Conservation (phyloP, 1,139 yeast species). For the Suhomyces maxii region DNA sequence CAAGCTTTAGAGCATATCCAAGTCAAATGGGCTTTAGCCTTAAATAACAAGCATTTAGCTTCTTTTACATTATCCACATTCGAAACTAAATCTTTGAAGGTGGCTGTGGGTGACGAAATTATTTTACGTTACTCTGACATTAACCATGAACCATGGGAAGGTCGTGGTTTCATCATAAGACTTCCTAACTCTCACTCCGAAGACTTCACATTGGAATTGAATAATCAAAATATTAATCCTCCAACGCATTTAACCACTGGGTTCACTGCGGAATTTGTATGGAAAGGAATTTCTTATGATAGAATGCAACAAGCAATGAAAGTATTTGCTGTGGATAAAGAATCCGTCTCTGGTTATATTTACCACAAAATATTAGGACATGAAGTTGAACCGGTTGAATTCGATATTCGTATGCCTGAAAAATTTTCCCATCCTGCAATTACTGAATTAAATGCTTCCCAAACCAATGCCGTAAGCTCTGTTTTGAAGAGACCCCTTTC, state of each 20-base stretch:
- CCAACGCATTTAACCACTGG: conserved; percentile 68
- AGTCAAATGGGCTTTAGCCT: conserved; percentile 73
- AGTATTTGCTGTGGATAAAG: conserved; percentile 67
- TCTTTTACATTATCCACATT: conserved; percentile 67
- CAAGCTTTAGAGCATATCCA: conserved; percentile 74
- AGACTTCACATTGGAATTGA: conserved; percentile 72
- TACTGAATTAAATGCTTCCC: conserved; percentile 74
- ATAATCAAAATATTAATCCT: conserved; percentile 27
- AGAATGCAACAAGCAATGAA: conserved; percentile 83
- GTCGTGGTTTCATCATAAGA: conserved; percentile 68
- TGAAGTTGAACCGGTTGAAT: conserved; percentile 64
- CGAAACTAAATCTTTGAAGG: conserved; percentile 65
- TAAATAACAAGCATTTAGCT: conserved; percentile 66
- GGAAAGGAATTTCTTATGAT: conserved; percentile 83
- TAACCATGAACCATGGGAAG: conserved; percentile 62
- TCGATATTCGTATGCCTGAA: conserved; percentile 60
- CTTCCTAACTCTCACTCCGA: conserved; percentile 70
- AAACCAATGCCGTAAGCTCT: conserved; percentile 70
- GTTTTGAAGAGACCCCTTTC: conserved; percentile 78
- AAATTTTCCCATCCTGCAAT: conserved; percentile 65
- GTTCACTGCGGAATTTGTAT: conserved; percentile 83
- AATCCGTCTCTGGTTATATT: conserved; percentile 73
- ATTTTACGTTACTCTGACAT: conserved; percentile 58
- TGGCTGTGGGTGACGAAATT: conserved; percentile 88
- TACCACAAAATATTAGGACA: conserved; percentile 84